Evolutionary conservation across 2,329 filamentous ascomycete species (phyloP), one percentile per base, ranked within the genome.

Genomic region (Cladosporium sp.): DNA sequence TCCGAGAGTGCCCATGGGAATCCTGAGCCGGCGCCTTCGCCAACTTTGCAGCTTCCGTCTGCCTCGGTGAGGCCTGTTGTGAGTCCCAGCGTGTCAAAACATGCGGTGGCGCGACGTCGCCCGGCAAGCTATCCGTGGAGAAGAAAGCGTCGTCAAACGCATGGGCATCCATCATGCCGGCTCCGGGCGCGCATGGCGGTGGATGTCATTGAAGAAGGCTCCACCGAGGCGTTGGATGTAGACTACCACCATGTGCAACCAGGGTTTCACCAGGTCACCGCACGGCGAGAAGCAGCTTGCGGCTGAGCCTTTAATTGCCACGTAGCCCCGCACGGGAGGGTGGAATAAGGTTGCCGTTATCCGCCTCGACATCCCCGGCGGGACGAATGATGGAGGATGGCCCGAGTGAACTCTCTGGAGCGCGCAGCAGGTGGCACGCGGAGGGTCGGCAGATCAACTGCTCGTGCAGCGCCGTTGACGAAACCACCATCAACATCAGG

Each of bases 261-360:
- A 28, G 22, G 22, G 22, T 28, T 28, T 28, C 22, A 28, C 22
- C 4, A 28, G 22, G 22, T 28, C 22, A 28, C 22, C 22, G 22
- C 22, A 7, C 22, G 22, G 7, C 22, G 22, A 28, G 22, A 28
- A 28, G 22, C 22, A 28, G 22, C 18, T 35, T 31, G 46, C 46
- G 40, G 46, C 46, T 43, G 48, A 43, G 40, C 48, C 40, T 35
- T 43, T 35, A 43, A 28, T 43, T 50, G 48, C 48, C 48, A 50
- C 48, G 40, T 43, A 50, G 48, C 48, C 48, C 48, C 48, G 48
- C 48, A 50, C 40, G 48, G 48, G 19, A 28, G 22, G 31, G 48
- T 35, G 32, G 43, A 43, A 41, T 32, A 50, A 35, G 31, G 48
- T 43, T 43, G 38, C 31, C 48, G 40, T 43, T 28, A 43, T 32